Base-by-base conservation (phyloP, 164 flowering plant genomes). In the Stephania japonica region DNA sequence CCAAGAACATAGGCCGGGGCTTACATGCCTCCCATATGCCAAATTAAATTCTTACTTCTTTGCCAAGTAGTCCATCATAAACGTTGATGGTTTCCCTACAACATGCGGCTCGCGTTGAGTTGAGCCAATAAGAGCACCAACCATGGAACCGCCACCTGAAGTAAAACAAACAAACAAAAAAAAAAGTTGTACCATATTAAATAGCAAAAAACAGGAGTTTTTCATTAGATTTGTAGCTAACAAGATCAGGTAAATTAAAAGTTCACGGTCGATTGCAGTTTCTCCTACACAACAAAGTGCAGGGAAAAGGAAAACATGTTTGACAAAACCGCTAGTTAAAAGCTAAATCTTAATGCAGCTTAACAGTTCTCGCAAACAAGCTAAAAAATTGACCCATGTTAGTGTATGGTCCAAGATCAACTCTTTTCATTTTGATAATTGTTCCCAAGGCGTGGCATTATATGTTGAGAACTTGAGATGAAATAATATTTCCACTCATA, bases 91-190 rank as follows among this genome's bases (percentile, higher is more conserved):
- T 86, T 95, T 95, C 73, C 99, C 99, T 18, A 91, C 97, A 68
- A 93, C 97, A 75, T 88, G 80, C 11, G 99, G 99, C 78, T 96
- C 97, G 27, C 85, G 89, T 76, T 96, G 90, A 77, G 95, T 91
- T 24, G 99, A 93, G 75, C 97, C 98, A 42, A 68, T 32, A 18
- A 96, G 41, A 63, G 99, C 99, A 71, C 98, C 97, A 77, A 90
- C 97, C 97, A 93, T 92, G 23, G 95, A 92, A 41, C 99, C 99
- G 75, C 98, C 99, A 78, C 99, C 99, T 93, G 85, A 77, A 78
- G 67, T 67, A 25, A 18, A 75, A 32, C 38, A 32, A 32, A 32
- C 38, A 32, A 32, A 32, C 38, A 32, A 32, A 32, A 2, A 50
- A 62, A 47, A 21, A 50, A 5, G 2, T 38, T n/a, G 53, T 42